Conservation (phyloP, 2,329 filamentous ascomycete species). For the Neonectria coccinea region DNA sequence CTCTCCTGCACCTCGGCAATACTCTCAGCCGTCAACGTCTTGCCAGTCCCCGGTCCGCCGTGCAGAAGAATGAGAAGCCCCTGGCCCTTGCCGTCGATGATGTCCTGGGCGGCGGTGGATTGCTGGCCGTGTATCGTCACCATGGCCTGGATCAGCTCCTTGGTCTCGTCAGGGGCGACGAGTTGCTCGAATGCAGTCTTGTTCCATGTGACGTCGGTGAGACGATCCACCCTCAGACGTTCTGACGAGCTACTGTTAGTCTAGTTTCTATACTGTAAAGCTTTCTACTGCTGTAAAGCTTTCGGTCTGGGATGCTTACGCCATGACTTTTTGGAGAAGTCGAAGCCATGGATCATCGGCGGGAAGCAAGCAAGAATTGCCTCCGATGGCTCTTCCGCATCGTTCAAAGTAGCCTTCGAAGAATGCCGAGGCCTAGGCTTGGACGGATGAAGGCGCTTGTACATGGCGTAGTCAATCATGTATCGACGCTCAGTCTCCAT, state of each 20-base stretch:
- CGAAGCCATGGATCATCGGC: constrained; percentile 12
- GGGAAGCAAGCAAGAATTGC: constrained; percentile 11
- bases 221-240: background rate
- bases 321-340: constrained; percentile 28
- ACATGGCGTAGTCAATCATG: constrained; percentile 31
- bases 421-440: too few species aligned
- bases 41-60: constrained; percentile 16
- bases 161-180: constrained; percentile 19
- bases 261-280: background rate
- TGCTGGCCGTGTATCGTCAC: constrained; percentile 26
- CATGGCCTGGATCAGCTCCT: constrained; percentile 24
- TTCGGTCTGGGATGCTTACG: background rate
- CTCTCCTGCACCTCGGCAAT: constrained; percentile 34
- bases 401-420: too few species aligned
- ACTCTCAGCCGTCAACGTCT: constrained; percentile 35
- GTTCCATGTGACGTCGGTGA: constrained; percentile 31
- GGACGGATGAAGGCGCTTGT: constrained; percentile 9
- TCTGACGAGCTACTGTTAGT: background rate
- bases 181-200: constrained; percentile 27
- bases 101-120: constrained; percentile 14
- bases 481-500: constrained; percentile 16
- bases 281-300: too few species aligned
- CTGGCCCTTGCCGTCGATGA: constrained; percentile 20
- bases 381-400: background rate
- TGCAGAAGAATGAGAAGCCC: constrained; percentile 22